These are phyloP conservation scores for Cytospora piceicola DNA, from an alignment of 2,329 filamentous ascomycete genomes.

Conservation along the genomic window DNA sequence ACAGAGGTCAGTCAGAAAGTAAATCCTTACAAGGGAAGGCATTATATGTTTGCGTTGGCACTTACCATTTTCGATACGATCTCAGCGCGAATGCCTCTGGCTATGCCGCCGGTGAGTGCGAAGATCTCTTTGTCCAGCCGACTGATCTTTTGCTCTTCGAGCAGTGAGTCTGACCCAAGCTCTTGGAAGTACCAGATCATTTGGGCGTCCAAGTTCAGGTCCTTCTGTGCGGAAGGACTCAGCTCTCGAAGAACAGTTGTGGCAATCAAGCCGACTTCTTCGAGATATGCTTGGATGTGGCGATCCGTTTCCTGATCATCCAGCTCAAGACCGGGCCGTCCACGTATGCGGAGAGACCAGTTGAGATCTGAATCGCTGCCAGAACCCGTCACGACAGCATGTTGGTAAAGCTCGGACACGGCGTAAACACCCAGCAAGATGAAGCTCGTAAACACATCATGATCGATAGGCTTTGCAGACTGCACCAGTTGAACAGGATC, in stretches of 20 bases:
- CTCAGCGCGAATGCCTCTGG: slow-evolving; percentile 16
- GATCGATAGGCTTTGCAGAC: slow-evolving; percentile 2
- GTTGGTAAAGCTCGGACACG: slow-evolving; percentile 25
- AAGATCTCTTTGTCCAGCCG: slow-evolving; percentile 7
- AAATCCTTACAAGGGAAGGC: neutral
- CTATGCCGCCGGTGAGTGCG: slow-evolving; percentile 21
- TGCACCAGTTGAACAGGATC: slow-evolving; percentile 20
- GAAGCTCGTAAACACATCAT: slow-evolving; percentile 17
- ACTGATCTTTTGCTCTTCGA: neutral
- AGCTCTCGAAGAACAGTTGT: slow-evolving; percentile 23
- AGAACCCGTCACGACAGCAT: slow-evolving; percentile 8
- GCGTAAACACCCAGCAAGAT: slow-evolving; percentile 25
- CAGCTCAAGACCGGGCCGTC: neutral
- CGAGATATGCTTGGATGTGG: slow-evolving; percentile 21
- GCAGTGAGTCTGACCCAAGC: neutral
- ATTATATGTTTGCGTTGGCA: neutral
- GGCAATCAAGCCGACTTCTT: slow-evolving; percentile 21
- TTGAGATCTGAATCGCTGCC: neutral
- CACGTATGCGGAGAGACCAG: neutral
- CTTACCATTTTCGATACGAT: slow-evolving; percentile 23
- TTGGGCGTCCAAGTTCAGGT: slow-evolving; percentile 20
- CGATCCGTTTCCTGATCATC: neutral
- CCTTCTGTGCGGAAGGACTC: slow-evolving; percentile 16
- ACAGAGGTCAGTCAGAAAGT: neutral
- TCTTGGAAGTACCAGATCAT: neutral